Conservation (phyloP, 2,329 filamentous ascomycete species). For the Cercospora sp. region DNA sequence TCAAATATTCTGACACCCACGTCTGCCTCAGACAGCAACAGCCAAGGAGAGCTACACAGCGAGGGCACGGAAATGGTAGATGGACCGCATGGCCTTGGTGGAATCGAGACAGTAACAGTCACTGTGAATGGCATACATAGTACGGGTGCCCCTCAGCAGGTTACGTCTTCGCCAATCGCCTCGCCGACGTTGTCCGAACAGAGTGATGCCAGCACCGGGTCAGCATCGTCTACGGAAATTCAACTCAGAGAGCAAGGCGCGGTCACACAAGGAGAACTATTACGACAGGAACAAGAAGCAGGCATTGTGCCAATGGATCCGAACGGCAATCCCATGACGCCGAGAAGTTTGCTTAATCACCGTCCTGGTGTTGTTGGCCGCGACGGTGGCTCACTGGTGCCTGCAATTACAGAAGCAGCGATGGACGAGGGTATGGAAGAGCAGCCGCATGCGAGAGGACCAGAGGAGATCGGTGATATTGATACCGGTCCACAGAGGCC, state of each 20-base stretch:
- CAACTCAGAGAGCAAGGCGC: conserved; percentile 49
- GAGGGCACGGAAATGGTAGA: conserved; percentile 80
- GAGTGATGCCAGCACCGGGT: conserved; percentile 40
- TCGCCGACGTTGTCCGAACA: conserved; percentile 37
- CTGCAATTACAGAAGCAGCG: conserved; percentile 32
- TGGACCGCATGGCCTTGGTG: conserved; percentile 74
- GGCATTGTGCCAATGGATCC: conserved; percentile 64
- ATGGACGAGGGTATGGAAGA: conserved; percentile 45
- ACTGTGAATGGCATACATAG: conserved; percentile 63
- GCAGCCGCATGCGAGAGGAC: conserved; percentile 76
- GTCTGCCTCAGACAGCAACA: conserved; percentile 31
- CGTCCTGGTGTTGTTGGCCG: conserved; percentile 29
- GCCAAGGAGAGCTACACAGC: conserved; percentile 60
- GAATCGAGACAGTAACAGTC: conserved; percentile 78
- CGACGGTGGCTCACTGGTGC: conserved; percentile 25
- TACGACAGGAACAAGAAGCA: conserved; percentile 82
- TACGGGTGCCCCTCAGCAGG: conserved; percentile 22
- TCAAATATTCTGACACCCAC: conserved; percentile 18
- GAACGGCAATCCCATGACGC: conserved; percentile 32
- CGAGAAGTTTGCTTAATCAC: conserved; percentile 32
- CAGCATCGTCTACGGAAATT: conserved; percentile 37
- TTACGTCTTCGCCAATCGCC: conserved; percentile 30
- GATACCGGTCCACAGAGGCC: conserved; percentile 75
- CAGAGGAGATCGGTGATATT: conserved; percentile 78
- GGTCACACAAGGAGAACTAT: conserved; percentile 78